A percentile compares a stretch with the other conserved stretches of the same genome.
Evolutionary conservation across 2,329 filamentous ascomycete genomes (phyloP).

Genomic region (Calonectria henricotiae): DNA sequence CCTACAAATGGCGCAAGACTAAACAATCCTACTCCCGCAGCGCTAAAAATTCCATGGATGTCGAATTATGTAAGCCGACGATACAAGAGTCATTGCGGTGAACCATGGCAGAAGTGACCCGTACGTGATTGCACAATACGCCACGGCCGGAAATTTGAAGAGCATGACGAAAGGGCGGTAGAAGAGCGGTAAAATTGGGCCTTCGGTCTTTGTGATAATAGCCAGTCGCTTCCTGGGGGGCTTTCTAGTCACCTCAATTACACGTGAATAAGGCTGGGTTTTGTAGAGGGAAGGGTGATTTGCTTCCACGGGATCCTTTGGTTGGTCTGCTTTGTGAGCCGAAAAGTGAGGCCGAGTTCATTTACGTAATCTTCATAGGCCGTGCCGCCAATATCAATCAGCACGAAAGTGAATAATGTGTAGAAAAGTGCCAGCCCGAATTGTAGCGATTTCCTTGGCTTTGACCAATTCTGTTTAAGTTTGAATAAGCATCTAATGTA

Average conservation of each 20-base stretch:
- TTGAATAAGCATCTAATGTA: too few species aligned
- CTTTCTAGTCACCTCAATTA: conserved; percentile 21
- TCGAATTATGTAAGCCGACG: conserved; percentile 49
- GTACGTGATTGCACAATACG: conserved; percentile 61
- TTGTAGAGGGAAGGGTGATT: conserved; percentile 49
- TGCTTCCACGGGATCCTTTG: too few species aligned
- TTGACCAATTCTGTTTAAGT: conserved; percentile 31
- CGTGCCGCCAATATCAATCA: conserved; percentile 61
- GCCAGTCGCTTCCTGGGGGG: conserved; percentile 47
- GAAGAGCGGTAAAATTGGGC: conserved; percentile 32
- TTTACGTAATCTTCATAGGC: conserved; percentile 20
- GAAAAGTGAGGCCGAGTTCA: conserved; percentile 26
- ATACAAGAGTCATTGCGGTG: conserved; percentile 46
- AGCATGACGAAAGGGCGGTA: conserved; percentile 40
- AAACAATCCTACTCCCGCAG: conserved; percentile 50
- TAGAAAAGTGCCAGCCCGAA: conserved; percentile 74
- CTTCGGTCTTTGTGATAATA: conserved; percentile 42
- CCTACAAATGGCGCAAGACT: conserved; percentile 57
- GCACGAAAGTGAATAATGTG: conserved; percentile 77
- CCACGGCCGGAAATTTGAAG: conserved; percentile 54
- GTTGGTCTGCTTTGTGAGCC: conserved; percentile 53
- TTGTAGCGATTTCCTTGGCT: conserved; percentile 38
- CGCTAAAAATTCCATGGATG: conserved; percentile 55
- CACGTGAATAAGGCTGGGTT: conserved; percentile 26
- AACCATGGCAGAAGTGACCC: conserved; percentile 59